Conservation (phyloP, 805 yeast genomes). For the Lipomyces kockii region DNA sequence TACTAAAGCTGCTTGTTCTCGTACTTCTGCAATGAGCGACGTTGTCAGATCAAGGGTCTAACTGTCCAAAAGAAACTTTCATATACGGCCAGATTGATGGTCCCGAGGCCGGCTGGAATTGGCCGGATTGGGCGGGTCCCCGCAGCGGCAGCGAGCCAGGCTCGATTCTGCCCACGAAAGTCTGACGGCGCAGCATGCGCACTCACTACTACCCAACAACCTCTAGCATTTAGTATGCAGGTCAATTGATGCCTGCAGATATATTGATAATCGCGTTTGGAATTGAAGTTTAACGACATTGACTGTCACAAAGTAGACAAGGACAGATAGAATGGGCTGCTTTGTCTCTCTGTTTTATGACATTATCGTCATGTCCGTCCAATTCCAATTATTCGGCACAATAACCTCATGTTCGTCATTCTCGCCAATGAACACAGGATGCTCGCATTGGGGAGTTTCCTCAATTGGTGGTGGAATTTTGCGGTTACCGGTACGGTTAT, state of each 20-base stretch:
- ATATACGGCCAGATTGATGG: too few relatives aligned
- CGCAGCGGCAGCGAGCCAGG: background rate
- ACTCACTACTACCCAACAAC: background rate
- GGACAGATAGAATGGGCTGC: slow-evolving; percentile 25
- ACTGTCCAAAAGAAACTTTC: background rate
- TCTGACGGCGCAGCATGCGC: background rate
- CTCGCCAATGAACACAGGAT: background rate
- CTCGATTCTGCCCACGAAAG: background rate
- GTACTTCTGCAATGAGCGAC: too few relatives aligned
- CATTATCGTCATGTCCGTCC: slow-evolving; percentile 28
- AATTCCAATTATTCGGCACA: background rate
- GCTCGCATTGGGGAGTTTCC: background rate
- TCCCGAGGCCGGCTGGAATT: too few relatives aligned
- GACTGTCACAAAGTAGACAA: background rate
- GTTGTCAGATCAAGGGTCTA: background rate
- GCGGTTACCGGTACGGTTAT: slow-evolving; percentile 1
- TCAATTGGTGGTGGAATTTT: background rate
- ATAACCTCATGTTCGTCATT: background rate
- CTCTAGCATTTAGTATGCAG: background rate
- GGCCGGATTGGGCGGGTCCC: background rate
- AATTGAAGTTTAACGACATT: background rate
- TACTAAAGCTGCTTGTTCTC: too few relatives aligned
- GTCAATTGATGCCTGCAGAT: background rate
- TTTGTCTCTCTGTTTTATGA: slow-evolving; percentile 32
- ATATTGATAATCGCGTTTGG: background rate